Evolutionary conservation across 2,329 filamentous ascomycete species (phyloP).

Genomic region (Gnomoniopsis smithogilvyi): DNA sequence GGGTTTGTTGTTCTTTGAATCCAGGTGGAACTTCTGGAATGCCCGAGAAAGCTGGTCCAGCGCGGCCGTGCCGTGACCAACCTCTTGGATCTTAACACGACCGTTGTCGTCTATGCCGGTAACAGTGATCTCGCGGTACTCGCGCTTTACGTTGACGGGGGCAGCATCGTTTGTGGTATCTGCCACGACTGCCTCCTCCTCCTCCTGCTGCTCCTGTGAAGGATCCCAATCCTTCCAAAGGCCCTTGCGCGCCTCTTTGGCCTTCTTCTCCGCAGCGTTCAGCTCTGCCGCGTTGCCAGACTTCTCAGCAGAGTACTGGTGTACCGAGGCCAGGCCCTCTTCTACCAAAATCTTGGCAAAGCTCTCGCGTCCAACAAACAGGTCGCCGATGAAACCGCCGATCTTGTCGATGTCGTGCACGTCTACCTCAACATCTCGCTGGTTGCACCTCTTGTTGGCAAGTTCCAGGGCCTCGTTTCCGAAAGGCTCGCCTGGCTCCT

Average conservation of each 20-base stretch:
- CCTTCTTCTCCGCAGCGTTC: conserved; percentile 79
- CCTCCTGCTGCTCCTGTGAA: conserved; percentile 70
- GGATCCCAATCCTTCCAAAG: conserved; percentile 96
- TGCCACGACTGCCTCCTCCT: conserved; percentile 44
- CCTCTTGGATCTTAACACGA: conserved; percentile 85
- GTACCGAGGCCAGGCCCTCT: conserved; percentile 88
- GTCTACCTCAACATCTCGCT: conserved; percentile 94
- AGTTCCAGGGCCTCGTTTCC: conserved; percentile 93
- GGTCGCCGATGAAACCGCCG: conserved; percentile 92
- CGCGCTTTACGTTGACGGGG: conserved; percentile 64
- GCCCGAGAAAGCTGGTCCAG: conserved; percentile 85
- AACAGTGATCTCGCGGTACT: conserved; percentile 92
- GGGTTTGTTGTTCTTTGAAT: conserved; percentile 72
- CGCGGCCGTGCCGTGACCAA: conserved; percentile 80
- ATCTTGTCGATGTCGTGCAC: conserved; percentile 94
- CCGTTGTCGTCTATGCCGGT: conserved; percentile 84
- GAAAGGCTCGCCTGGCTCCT: conserved; percentile 85
- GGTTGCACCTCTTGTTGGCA: conserved; percentile 81
- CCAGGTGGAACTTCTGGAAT: conserved; percentile 88
- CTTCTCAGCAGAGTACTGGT: conserved; percentile 94
- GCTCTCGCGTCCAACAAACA: conserved; percentile 93
- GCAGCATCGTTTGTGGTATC: conserved; percentile 51
- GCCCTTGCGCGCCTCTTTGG: conserved; percentile 84
- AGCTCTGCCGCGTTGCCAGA: conserved; percentile 85
- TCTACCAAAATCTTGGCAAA: conserved; percentile 92